These are phyloP conservation scores for Theobroma grandiflorum DNA, from an alignment of 441 rosid species.

Conservation along the genomic window DNA sequence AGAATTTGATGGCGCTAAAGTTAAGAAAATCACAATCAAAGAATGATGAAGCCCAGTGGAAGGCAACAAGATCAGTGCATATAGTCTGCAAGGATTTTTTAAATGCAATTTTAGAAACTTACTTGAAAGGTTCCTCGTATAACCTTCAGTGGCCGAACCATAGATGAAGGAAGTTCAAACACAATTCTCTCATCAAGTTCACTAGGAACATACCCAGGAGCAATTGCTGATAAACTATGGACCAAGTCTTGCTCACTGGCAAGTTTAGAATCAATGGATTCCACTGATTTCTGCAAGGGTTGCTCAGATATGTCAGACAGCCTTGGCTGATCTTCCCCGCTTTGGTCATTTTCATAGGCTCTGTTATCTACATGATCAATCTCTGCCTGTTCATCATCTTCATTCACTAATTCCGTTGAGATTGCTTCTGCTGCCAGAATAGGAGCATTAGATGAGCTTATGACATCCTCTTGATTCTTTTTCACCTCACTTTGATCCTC, in stretches of 20 bases:
- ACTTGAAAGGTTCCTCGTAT: slow-evolving; percentile 96
- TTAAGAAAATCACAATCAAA: slow-evolving; percentile 18
- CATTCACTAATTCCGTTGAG: slow-evolving; percentile 73
- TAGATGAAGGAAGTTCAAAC: slow-evolving; percentile 94
- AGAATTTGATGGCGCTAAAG: background rate
- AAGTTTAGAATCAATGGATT: slow-evolving; percentile 58
- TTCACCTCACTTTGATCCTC: slow-evolving; percentile 66
- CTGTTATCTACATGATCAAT: slow-evolving; percentile 64
- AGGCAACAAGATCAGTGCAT: slow-evolving; percentile 16
- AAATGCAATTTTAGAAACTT: slow-evolving; percentile 37
- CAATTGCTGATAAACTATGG: slow-evolving; percentile 65
- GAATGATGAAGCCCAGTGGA: slow-evolving; percentile 14
- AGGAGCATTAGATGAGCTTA: slow-evolving; percentile 68
- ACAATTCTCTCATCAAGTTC: slow-evolving; percentile 92
- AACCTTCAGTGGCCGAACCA: slow-evolving; percentile 95
- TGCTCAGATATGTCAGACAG: slow-evolving; percentile 59
- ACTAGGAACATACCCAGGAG: slow-evolving; percentile 93
- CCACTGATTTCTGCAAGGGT: slow-evolving; percentile 53
- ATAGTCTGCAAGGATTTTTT: background rate
- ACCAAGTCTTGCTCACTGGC: slow-evolving; percentile 58
- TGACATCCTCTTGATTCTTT: slow-evolving; percentile 54
- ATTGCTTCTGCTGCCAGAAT: slow-evolving; percentile 92
- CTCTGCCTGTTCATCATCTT: slow-evolving; percentile 86
- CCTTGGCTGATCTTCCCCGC: slow-evolving; percentile 53
- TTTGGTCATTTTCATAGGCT: slow-evolving; percentile 49